Evolutionary conservation across 2,329 filamentous ascomycete genomes (phyloP), one percentile per base, ranked within the genome.

Genomic region (Rugonectria rugulosa): DNA sequence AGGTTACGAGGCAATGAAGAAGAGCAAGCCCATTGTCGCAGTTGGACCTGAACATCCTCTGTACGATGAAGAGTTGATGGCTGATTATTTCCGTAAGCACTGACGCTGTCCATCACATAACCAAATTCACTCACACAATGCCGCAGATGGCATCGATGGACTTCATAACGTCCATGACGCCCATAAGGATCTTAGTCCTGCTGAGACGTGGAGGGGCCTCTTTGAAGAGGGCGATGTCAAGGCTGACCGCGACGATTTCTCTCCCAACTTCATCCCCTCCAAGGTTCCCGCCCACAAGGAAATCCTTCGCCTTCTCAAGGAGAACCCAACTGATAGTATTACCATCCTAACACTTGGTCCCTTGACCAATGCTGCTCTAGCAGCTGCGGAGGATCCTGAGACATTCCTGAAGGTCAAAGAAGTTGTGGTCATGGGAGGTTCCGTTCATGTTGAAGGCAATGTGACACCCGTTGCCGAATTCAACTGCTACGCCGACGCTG

Each of bases 341-440:
- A 93, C 90, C n/a, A 90, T 99, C 69, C 86, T 97, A 31, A 91
- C 91, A 20, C 82, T 98, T 43, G 95, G 95, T 0, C 95, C 95
- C 1, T 78, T 98, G 64, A 98, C 95, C n/a, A 99, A 97, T 71
- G 78, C 97, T 24, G 95, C 95, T 1, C 75, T 96, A 21, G 95
- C 95, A 3, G 93, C 95, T 3, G 88, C 92, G 12, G 87, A 92
- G 68, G 94, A 98, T 64, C 88, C 93, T 0, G 91, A 94, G 73
- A 88, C 92, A 0, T 97, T 99, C 73, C 81, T 99, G 51, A 86
- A 87, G 37, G 91, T 88, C 43, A 96, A 96, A 73, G 92, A 98
- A 74, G 84, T 99, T 3, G 88, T 97, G 4, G 90, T 97, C 41
- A 99, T 99, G 95, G 95, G 94, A 56, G 95, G 95, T 56, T 88